Evolutionary conservation across 805 yeast species (phyloP).

Genomic region (Lipomyces spencermartinsiae): DNA sequence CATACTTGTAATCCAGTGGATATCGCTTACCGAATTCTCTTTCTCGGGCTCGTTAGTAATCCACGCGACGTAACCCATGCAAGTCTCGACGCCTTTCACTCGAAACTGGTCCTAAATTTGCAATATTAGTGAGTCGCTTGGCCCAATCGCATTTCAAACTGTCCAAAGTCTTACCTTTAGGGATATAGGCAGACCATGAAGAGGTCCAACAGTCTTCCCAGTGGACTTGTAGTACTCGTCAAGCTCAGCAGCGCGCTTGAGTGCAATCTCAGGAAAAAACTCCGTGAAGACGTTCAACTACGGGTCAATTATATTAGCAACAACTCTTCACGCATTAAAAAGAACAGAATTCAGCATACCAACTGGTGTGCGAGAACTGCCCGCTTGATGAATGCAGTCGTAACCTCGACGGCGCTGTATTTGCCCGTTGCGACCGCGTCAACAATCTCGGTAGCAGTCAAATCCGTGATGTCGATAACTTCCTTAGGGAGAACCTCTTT

Average conservation of each 20-base stretch:
- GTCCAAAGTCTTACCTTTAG: conserved; percentile 49
- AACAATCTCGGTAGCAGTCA: conserved; percentile 39
- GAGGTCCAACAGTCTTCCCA: conserved; percentile 63
- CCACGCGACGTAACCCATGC: conserved; percentile 58
- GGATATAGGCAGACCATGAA: conserved; percentile 72
- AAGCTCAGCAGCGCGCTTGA: conserved; percentile 59
- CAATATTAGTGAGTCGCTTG: not conserved
- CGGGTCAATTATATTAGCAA: not conserved
- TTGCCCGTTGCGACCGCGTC: conserved; percentile 42
- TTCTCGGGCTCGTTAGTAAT: conserved; percentile 47
- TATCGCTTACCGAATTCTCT: conserved; percentile 43
- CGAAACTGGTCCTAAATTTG: conserved; percentile 50
- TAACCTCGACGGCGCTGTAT: conserved; percentile 54
- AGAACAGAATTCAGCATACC: conserved; percentile 44
- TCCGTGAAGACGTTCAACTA: conserved; percentile 45
- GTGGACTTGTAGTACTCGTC: conserved; percentile 56
- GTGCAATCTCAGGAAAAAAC: conserved; percentile 63
- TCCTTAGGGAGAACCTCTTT: conserved; percentile 34
- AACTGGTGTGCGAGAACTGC: conserved; percentile 66
- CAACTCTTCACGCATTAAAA: not conserved
- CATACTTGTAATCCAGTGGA: not conserved
- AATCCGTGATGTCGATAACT: conserved; percentile 42
- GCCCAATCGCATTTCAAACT: not conserved
- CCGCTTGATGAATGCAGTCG: conserved; percentile 63
- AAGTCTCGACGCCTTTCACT: conserved; percentile 56